These are phyloP conservation scores for Trichoderma oligosporum DNA, from an alignment of 2,329 filamentous ascomycete species.

Conservation along the genomic window DNA sequence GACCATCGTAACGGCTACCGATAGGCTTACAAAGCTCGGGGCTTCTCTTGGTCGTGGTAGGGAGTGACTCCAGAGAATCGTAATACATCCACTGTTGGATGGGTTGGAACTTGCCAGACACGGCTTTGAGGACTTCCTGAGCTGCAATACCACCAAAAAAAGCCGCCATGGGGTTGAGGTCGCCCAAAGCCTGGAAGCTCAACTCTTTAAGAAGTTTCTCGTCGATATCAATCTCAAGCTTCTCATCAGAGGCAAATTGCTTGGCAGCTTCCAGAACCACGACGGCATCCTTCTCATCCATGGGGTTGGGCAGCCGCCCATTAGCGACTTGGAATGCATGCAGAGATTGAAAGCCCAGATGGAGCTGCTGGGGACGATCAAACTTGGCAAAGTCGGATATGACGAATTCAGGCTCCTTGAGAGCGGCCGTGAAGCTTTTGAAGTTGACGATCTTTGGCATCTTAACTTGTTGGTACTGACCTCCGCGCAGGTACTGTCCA, in stretches of 20 bases:
- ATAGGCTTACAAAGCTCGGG: constrained; percentile 85
- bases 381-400: constrained; percentile 98
- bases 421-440: constrained; percentile 70
- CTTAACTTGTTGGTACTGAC: constrained; percentile 93
- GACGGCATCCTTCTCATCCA: constrained; percentile 78
- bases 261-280: constrained; percentile 74
- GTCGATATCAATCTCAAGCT: constrained; percentile 67
- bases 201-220: constrained; percentile 91
- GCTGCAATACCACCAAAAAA: constrained; percentile 92
- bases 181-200: constrained; percentile 88
- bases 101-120: constrained; percentile 97
- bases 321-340: constrained; percentile 78
- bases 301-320: constrained; percentile 72
- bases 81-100: constrained; percentile 96
- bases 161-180: constrained; percentile 86
- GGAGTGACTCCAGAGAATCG: constrained; percentile 93
- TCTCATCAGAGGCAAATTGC: constrained; percentile 68
- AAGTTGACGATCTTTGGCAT: constrained; percentile 95
- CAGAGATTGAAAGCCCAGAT: constrained; percentile 87
- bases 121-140: constrained; percentile 92
- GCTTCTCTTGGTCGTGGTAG: constrained; percentile 67
- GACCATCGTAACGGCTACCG: constrained; percentile 87
- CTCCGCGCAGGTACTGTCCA: constrained; percentile 82
- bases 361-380: constrained; percentile 86
- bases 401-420: constrained; percentile 84